Base-by-base conservation (phyloP, 163 green algal species). In the Scenedesmus sp. region DNA sequence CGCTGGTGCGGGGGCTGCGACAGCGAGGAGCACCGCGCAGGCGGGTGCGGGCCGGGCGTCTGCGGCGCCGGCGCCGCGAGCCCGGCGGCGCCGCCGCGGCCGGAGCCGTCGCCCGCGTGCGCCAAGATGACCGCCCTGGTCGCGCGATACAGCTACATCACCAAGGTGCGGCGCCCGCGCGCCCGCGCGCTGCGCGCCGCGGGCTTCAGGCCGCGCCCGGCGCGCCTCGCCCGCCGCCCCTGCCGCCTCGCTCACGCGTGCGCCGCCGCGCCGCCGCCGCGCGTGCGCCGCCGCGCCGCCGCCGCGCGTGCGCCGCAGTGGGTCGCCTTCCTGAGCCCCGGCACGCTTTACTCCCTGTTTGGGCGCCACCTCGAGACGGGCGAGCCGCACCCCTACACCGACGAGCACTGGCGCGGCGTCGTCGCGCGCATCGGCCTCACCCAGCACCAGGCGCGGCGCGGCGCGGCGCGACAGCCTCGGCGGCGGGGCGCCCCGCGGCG, bases 81-180 rank as follows among this genome's bases (percentile, higher is more conserved):
- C 31, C 34, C 1, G n/a, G 36, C 20, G 6, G 11, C n/a, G 1
- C 34, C 14, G 33, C 53, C 47, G 3, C 13, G 3, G n/a, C 29
- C 53, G 9, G n/a, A n/a, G n/a, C n/a, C n/a, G n/a, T n/a, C n/a
- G n/a, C n/a, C n/a, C n/a, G n/a, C n/a, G n/a, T n/a, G n/a, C n/a
- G n/a, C n/a, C n/a, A n/a, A n/a, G n/a, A 67, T 77, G 14, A 6
- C 45, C 6, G 69, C 34, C 13, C 24, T 77, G 24, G 69, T 77
- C 3, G 48, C 64, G 36, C 47, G 47, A 33, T 77, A 77, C 69
- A 58, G n/a, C 2, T 77, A 67, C 39, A 67, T 77, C 53, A 60
- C 39, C 14, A 77, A 77, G 69, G 66, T 57, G 56, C 39, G 66
- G n/a, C n/a, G n/a, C n/a, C n/a, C n/a, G n/a, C n/a, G n/a, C n/a